A percentile compares a stretch with the other conserved stretches of the same genome.
Conservation (phyloP, 371 early-diverging fungal genomes). For the Syncephalastrum sp. region DNA sequence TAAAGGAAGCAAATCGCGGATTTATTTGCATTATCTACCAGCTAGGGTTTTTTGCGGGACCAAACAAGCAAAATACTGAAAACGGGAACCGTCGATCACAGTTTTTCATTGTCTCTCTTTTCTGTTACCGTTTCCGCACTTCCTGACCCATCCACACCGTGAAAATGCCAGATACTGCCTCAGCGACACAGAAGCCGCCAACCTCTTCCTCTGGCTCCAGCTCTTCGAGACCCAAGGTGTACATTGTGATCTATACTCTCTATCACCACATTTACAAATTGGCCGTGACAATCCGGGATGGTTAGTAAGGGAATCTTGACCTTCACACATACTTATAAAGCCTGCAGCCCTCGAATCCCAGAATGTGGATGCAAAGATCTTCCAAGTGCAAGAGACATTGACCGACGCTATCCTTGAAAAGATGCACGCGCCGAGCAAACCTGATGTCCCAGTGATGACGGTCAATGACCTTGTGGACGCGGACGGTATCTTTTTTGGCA, state of each 20-base stretch:
- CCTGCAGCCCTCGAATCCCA: conserved; percentile 43
- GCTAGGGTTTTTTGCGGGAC: too few species aligned
- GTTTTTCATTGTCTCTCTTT: background rate
- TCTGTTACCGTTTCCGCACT: background rate
- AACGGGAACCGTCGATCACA: too few species aligned
- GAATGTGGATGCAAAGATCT: conserved; percentile 61
- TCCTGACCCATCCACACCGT: background rate
- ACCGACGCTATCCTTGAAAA: conserved; percentile 62
- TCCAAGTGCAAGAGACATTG: conserved; percentile 72
- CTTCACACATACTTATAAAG: background rate
- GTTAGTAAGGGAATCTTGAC: background rate
- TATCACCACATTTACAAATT: conserved; percentile 77
- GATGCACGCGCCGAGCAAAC: conserved; percentile 68
- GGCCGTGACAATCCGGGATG: conserved; percentile 57
- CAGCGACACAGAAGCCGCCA: too few species aligned
- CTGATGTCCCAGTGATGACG: conserved; percentile 62
- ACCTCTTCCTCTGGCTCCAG: too few species aligned
- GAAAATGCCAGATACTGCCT: conserved; percentile 3
- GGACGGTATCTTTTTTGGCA: conserved; percentile 81
- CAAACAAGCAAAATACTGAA: too few species aligned
- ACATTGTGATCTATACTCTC: conserved; percentile 67
- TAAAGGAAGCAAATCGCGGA: too few species aligned
- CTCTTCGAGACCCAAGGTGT: conserved; percentile 37
- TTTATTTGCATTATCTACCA: too few species aligned
- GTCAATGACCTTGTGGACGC: conserved; percentile 58